These are phyloP conservation scores for Amanita exitialis DNA, from an alignment of 768 basidiomycete genomes.

Conservation along the genomic window DNA sequence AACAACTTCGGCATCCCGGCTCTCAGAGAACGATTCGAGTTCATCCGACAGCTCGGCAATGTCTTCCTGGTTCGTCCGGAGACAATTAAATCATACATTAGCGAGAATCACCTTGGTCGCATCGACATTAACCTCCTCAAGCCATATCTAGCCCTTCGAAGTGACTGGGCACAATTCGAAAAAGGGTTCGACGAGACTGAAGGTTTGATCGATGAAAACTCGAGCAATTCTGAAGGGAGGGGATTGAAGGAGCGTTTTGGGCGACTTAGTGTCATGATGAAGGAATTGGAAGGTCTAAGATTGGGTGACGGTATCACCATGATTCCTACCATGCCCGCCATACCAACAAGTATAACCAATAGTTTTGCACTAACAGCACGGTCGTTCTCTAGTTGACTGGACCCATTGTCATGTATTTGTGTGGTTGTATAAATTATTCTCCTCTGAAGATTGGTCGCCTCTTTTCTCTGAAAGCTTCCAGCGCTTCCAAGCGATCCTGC, in stretches of 20 bases:
- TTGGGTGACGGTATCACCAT: constrained; percentile 47
- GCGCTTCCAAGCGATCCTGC: constrained; percentile 74
- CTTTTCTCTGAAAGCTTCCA: constrained; percentile 82
- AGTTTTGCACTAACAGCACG: constrained; percentile 31
- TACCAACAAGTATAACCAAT: constrained; percentile 38
- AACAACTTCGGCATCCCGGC: constrained; percentile 74
- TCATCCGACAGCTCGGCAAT: constrained; percentile 94
- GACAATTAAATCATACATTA: constrained; percentile 91
- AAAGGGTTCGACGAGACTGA: constrained; percentile 64
- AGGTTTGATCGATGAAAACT: constrained; percentile 30
- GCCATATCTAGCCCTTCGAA: constrained; percentile 84
- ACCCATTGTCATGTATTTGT: constrained; percentile 9
- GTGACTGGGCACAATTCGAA: constrained; percentile 85
- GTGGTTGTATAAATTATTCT: constrained; percentile 36
- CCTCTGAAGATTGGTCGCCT: constrained; percentile 72
- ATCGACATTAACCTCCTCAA: constrained; percentile 81
- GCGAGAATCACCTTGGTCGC: constrained; percentile 85
- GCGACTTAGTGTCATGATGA: constrained; percentile 78
- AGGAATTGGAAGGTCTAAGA: constrained; percentile 68
- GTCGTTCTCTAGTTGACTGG: not conserved
- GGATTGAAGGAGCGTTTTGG: constrained; percentile 59
- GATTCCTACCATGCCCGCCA: constrained; percentile 44
- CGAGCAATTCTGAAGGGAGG: constrained; percentile 28
- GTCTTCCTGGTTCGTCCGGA: constrained; percentile 95
- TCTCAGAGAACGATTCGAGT: constrained; percentile 92